Conservation (phyloP, 495 filamentous ascomycete species). For the Penicillium nucicola region DNA sequence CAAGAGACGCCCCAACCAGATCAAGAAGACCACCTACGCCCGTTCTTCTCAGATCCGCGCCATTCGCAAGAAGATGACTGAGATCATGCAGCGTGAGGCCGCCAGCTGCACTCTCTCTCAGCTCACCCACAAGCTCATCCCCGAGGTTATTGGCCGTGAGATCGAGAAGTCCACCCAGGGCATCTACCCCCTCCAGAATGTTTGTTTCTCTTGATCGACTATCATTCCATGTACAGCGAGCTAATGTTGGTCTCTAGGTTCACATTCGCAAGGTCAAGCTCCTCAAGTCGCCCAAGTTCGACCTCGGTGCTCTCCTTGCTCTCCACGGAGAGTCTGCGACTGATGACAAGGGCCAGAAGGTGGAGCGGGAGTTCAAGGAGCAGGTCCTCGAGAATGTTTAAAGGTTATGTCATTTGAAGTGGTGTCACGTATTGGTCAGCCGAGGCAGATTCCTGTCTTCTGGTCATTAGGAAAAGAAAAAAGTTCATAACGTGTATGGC, state of each 20-base stretch:
- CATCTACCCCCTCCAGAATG: constrained; percentile 99
- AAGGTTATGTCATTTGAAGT: constrained; percentile 29
- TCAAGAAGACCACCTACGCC: constrained; percentile 99
- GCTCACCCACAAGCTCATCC: constrained; percentile 96
- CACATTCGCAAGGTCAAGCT: constrained; percentile 99
- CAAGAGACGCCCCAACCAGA: constrained; percentile 96
- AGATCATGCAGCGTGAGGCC: constrained; percentile 97
- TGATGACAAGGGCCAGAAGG: constrained; percentile 97
- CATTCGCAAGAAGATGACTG: constrained; percentile 99
- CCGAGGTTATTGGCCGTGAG: constrained; percentile 98
- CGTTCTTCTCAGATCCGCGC: constrained; percentile 91
- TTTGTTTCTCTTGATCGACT: constrained; percentile 41
- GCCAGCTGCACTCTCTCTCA: constrained; percentile 88
- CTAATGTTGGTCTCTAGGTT: constrained; percentile 57
- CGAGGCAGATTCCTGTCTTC: constrained; percentile 26
- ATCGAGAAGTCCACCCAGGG: constrained; percentile 99
- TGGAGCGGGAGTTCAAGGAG: constrained; percentile 99
- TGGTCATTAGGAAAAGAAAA: constrained; percentile 32
- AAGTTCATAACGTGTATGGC: constrained; percentile 33
- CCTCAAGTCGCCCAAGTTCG: constrained; percentile 96
- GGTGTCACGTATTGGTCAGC: constrained; percentile 27
- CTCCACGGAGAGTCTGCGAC: constrained; percentile 95
- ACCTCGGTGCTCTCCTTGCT: constrained; percentile 89
- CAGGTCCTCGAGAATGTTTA: constrained; percentile 88
- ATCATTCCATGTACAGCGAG: constrained; percentile 23